Base-by-base conservation (phyloP, 1,139 yeast species). In the Kodamaea plutei region DNA sequence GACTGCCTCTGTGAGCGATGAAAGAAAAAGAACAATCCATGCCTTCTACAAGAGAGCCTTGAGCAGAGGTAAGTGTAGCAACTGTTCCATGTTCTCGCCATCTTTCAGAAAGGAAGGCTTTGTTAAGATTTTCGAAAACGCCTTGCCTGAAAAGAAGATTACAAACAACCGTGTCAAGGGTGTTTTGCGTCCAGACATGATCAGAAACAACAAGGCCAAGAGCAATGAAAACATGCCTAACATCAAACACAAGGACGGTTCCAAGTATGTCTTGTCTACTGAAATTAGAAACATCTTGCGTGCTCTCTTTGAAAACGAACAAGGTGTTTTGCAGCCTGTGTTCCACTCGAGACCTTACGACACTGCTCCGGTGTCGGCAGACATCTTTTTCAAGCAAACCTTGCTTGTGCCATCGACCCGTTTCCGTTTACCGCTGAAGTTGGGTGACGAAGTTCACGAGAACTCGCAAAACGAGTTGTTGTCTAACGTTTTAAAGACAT, bases 401-500 rank as follows among this genome's bases (percentile, higher is more conserved):
- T 65, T 93, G 37, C 82, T 88, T 32, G 97, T 93, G 21, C 98
- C 99, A 20, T 93, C 98, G 30, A 93, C 98, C 4, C 74, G 97
- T 58, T 93, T 91, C 68, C 76, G 99, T 60, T 73, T 91, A 44
- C 98, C 98, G 10, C 83, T 95, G n/a, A 89, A 89, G 57, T 70
- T 93, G 37, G 98, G 98, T 35, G 98, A 91, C 37, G 96, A 87
- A 56, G 77, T 91, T 40, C 98, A 91, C 56, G 96, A 93, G 61
- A 89, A 88, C 57, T 67, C 93, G 31, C 96, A 89, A 61, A 91
- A 91, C 58, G 96, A 89, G 58, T 69, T 88, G 41, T 66, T 93
- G 33, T 73, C 93, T 14, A 83, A 79, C 50, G 73, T 93, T 33
- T 69, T 93, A 47, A 81, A 81, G 38, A 84, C 96, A 1, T 73